These are phyloP conservation scores for Tulasnella sp. DNA, from an alignment of 768 basidiomycete species.

Conservation along the genomic window DNA sequence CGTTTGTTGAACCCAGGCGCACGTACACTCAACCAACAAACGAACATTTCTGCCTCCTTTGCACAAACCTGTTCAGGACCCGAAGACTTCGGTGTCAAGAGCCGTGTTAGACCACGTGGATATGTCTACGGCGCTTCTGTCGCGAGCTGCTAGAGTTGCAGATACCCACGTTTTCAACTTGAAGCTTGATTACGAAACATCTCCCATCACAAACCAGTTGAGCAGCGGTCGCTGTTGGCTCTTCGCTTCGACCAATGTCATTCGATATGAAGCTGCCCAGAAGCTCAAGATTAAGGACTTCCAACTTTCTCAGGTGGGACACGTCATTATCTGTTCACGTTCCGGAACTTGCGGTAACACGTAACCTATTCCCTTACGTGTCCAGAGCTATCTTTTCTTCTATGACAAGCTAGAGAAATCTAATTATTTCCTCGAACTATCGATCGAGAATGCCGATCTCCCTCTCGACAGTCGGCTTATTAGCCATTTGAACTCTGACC, in stretches of 20 bases:
- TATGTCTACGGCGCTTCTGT: constrained; percentile 59
- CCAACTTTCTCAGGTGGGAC: constrained; percentile 76
- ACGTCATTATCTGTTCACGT: neutral
- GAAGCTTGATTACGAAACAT: constrained; percentile 72
- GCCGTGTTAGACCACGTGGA: constrained; percentile 69
- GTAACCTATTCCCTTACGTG: neutral
- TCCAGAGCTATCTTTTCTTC: constrained; percentile 85
- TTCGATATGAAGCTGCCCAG: constrained; percentile 81
- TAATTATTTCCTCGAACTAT: constrained; percentile 87
- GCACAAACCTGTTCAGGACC: constrained; percentile 20
- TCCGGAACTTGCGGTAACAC: neutral
- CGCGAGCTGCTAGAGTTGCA: constrained; percentile 56
- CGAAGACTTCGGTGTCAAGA: constrained; percentile 53
- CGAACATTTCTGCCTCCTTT: neutral
- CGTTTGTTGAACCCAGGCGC: neutral
- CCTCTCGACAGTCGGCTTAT: constrained; percentile 83
- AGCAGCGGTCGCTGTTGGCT: constrained; percentile 92
- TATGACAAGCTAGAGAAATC: constrained; percentile 92
- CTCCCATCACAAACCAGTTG: constrained; percentile 82
- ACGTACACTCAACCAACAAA: neutral
- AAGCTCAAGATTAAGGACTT: constrained; percentile 82
- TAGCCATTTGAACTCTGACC: constrained; percentile 65
- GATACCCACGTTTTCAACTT: constrained; percentile 82
- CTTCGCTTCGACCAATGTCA: constrained; percentile 85
- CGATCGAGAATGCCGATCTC: constrained; percentile 74